Conservation (phyloP, 2,329 filamentous ascomycete species). For the Lojkania enalia region DNA sequence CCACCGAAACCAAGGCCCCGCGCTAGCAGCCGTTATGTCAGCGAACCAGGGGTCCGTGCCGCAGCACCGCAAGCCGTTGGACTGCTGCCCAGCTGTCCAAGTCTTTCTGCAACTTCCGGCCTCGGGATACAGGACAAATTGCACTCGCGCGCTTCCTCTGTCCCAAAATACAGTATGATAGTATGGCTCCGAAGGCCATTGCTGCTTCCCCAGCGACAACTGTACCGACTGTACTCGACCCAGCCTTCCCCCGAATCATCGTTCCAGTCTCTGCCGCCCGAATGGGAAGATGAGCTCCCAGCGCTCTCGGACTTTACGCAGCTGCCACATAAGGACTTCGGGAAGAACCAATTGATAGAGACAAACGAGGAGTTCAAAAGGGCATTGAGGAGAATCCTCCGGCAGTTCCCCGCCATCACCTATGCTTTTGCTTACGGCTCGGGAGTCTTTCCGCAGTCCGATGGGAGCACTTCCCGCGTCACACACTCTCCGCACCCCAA, state of each 20-base stretch:
- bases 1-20: no score
- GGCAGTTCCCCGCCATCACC: slow-evolving; percentile 92
- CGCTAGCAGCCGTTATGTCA: no score
- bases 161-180: no score
- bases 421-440: slow-evolving; percentile 98
- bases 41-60: no score
- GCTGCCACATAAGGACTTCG: slow-evolving; percentile 78
- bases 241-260: slow-evolving; percentile 18
- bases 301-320: slow-evolving; percentile 74
- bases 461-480: slow-evolving; percentile 50
- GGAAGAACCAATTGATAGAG: slow-evolving; percentile 89
- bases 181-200: slow-evolving; percentile 31
- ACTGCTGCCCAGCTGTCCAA: no score
- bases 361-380: slow-evolving; percentile 97
- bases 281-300: slow-evolving; percentile 77
- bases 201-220: slow-evolving; percentile 26
- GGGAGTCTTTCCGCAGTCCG: slow-evolving; percentile 85
- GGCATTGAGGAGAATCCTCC: slow-evolving; percentile 80
- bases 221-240: slow-evolving; percentile 26
- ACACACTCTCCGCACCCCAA: slow-evolving; percentile 76
- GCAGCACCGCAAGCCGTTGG: no score
- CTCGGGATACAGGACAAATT: no score
- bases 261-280: slow-evolving; percentile 48
- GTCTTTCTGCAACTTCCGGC: no score
- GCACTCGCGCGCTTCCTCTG: no score